Base-by-base conservation (phyloP, 148 eudicot genomes). In the Simmondsia chinensis region DNA sequence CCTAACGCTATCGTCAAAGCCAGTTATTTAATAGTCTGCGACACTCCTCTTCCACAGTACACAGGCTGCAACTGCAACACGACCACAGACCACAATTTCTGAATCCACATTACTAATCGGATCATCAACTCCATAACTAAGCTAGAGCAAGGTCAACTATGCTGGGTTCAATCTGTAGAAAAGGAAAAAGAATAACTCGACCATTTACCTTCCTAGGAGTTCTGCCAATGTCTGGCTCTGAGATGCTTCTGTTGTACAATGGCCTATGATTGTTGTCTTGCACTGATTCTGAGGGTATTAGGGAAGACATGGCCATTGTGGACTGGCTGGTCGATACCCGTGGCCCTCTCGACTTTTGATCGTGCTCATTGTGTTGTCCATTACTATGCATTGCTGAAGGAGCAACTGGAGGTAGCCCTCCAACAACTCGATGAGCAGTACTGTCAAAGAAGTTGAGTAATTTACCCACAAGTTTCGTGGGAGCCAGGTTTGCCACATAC, bases 371-470 rank as follows among this genome's bases (percentile, higher is more conserved):
- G 40, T 53, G 57, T 24, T 64, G 84, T n/a, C 65, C 56, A 62
- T 60, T 43, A 46, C 60, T 53, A 12, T 52, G 63, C 14, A 75
- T 30, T 40, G 66, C 15, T 17, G 73, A 66, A 30, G 89, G 82
- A 26, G 50, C 65, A 46, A 83, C 68, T 12, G 96, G 94, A 9
- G 96, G 96, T 21, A 75, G 56, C 25, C 95, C 82, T 47, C 96
- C 96, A 67, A 87, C 83, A 42, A 87, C 96, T 42, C 83, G 85
- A 28, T 83, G 80, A n/a, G 89, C 89, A 27, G 94, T 83, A 40
- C 64, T 74, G 52, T 87, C 96, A 54, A 87, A 65, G 39, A 87
- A 63, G 61, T 74, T 80, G 39, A 74, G 71, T 63, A 87, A 51
- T 70, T 80, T 80, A 41, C 80, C 88, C 22, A 77, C 68, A 25